Evolutionary conservation across 352 stramenopile genomes (phyloP).

Genomic region (Globisporangium paddicum): DNA sequence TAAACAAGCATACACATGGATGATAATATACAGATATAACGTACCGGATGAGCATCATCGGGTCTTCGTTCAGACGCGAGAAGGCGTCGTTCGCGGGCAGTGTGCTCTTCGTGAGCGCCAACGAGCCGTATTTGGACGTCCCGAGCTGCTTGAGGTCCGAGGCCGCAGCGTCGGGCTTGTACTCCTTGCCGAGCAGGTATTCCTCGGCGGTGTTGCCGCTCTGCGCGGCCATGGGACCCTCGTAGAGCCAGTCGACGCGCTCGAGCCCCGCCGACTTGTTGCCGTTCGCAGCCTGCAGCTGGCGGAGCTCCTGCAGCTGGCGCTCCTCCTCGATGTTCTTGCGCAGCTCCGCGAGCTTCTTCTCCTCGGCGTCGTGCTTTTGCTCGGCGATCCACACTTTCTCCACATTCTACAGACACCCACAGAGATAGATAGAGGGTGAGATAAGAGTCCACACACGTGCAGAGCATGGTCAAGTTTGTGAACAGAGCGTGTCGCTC

Average conservation of each 20-base stretch:
- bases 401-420: conserved; percentile 89
- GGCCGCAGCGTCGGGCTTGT: conserved; percentile 40
- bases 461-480: background rate
- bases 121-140: conserved; percentile 60
- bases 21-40: conserved; percentile 1
- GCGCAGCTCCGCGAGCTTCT: conserved; percentile 92
- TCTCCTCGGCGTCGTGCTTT: conserved; percentile 90
- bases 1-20: background rate
- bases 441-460: background rate
- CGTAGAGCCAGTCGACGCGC: conserved; percentile 96
- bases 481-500: background rate
- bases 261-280: conserved; percentile 79
- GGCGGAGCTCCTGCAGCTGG: conserved; percentile 93
- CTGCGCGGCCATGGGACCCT: conserved; percentile 84
- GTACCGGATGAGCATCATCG: conserved; percentile 93
- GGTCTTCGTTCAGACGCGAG: conserved; percentile 93
- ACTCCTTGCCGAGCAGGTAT: conserved; percentile 93
- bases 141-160: conserved; percentile 47
- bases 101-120: conserved; percentile 46
- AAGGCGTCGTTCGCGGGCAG: conserved; percentile 89
- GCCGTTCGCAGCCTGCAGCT: conserved; percentile 84
- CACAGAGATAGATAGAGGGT: conserved; percentile 7
- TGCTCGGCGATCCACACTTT: conserved; percentile 97
- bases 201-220: conserved; percentile 75
- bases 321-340: conserved; percentile 96